phyloP scores from a whole-genome alignment of 768 basidiomycete species.

The Russula sp. region DNA sequence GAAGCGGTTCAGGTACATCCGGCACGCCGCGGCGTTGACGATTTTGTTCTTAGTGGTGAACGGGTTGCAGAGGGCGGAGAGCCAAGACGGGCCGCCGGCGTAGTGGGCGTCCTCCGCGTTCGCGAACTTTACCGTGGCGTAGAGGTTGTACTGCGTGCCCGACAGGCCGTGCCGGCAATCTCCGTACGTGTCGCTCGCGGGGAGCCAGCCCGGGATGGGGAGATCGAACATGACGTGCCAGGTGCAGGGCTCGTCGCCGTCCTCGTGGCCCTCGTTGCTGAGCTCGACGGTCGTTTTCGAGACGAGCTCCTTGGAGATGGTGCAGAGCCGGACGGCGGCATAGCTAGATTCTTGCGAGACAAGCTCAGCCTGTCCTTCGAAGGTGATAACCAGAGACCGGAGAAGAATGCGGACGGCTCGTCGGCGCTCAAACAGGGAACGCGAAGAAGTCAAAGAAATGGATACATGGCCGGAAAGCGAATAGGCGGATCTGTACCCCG shows the following conservation, averaged over 20 bases:
- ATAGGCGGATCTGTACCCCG: constrained; percentile 62
- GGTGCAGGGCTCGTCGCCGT: constrained; percentile 46
- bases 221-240: constrained; percentile 83
- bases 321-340: constrained; percentile 59
- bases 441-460: constrained; percentile 54
- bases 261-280: constrained; percentile 58
- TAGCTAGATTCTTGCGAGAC: constrained; percentile 62
- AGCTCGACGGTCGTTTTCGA: constrained; percentile 51
- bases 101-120: constrained; percentile 34
- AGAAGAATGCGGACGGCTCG: constrained; percentile 49
- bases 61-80: constrained; percentile 51
- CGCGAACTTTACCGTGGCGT: constrained; percentile 57
- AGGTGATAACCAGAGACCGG: constrained; percentile 64
- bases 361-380: constrained; percentile 84
- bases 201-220: constrained; percentile 87
- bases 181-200: constrained; percentile 46
- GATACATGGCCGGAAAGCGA: constrained; percentile 81
- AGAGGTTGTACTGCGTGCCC: constrained; percentile 61
- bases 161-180: constrained; percentile 35
- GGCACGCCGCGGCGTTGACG: constrained; percentile 35
- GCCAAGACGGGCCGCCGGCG: constrained; percentile 35
- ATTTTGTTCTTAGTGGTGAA: constrained; percentile 43
- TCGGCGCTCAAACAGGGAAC: constrained; percentile 50
- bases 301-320: constrained; percentile 57
- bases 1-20: constrained; percentile 51